phyloP scores from a whole-genome alignment of 768 basidiomycete species.

The Tulasnella sp. region DNA sequence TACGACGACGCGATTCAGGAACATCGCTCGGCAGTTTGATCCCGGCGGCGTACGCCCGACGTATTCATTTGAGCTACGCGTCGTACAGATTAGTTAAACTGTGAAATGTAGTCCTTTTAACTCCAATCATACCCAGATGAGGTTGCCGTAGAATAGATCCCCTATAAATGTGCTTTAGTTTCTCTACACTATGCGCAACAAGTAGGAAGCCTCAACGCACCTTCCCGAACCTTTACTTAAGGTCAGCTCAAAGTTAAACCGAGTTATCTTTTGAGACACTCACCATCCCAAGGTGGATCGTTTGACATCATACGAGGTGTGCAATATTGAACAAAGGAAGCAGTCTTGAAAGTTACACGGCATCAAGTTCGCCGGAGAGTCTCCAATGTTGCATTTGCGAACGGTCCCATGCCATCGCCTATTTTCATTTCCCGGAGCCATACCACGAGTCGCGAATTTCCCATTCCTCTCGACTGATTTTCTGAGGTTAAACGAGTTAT shows the following conservation, averaged over 20 bases:
- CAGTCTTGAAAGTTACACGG: not conserved
- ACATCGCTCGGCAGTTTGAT: not conserved
- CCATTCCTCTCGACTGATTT: slow-evolving; percentile 46
- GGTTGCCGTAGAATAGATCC: not conserved
- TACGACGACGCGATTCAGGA: slow-evolving; percentile 5
- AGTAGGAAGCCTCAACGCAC: not conserved
- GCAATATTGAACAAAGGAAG: not conserved
- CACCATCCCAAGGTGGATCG: not conserved
- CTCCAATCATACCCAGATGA: not conserved
- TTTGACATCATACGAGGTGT: not conserved
- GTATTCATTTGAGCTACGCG: not conserved
- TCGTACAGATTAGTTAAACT: not conserved
- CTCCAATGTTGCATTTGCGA: slow-evolving; percentile 39
- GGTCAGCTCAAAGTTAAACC: not conserved
- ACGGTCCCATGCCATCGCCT: slow-evolving; percentile 66
- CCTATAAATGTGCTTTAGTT: slow-evolving; percentile 44
- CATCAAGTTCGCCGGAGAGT: not conserved
- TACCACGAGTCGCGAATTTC: slow-evolving; percentile 41
- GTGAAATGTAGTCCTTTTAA: not conserved
- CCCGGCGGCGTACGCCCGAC: not conserved
- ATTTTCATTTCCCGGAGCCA: slow-evolving; percentile 57
- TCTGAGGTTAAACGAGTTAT: slow-evolving; percentile 20
- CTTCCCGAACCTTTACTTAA: slow-evolving; percentile 2
- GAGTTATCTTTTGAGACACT: not conserved
- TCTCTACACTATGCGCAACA: no score